Evolutionary conservation across 2,329 filamentous ascomycete species (phyloP).

Genomic region (Xylaria sp.): DNA sequence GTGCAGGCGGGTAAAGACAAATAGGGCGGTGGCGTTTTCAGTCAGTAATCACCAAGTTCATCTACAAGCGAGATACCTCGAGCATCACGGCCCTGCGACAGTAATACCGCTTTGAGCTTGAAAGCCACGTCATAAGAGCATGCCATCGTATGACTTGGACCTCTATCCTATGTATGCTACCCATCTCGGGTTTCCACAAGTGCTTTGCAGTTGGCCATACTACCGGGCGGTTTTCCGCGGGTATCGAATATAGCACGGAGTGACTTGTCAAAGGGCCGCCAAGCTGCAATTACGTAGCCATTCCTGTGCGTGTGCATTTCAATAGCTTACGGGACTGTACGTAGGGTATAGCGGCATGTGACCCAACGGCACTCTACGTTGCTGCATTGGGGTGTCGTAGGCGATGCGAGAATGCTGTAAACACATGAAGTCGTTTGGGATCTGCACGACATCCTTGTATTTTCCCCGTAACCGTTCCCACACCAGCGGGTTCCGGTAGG

Average conservation of each 20-base stretch:
- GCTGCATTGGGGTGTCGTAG: constrained; percentile 14
- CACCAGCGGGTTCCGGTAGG: constrained; percentile 28
- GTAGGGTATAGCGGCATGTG: constrained; percentile 23
- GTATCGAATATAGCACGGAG: constrained; percentile 3
- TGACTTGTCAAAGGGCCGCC: constrained; percentile 18
- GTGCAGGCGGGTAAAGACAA: background rate
- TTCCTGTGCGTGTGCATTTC: background rate
- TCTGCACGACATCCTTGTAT: constrained; percentile 29
- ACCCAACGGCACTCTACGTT: constrained; percentile 7
- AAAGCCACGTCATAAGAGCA: constrained; percentile 31
- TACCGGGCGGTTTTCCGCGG: constrained; percentile 9
- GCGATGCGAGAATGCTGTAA: constrained; percentile 6
- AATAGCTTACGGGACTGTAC: constrained; percentile 5
- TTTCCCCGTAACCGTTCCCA: constrained; percentile 30
- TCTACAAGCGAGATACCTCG: background rate
- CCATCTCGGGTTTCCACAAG: constrained; percentile 22
- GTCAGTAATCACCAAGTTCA: background rate
- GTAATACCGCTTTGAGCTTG: constrained; percentile 16
- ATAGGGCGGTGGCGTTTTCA: constrained; percentile 9
- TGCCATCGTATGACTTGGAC: constrained; percentile 26
- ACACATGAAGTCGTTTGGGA: constrained; percentile 25
- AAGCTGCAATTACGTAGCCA: constrained; percentile 31
- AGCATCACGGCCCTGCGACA: constrained; percentile 4
- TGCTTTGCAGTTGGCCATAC: background rate
- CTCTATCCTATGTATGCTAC: constrained; percentile 14